Conservation (phyloP, 306 rosid genomes). For the Boehmeria nivea region DNA sequence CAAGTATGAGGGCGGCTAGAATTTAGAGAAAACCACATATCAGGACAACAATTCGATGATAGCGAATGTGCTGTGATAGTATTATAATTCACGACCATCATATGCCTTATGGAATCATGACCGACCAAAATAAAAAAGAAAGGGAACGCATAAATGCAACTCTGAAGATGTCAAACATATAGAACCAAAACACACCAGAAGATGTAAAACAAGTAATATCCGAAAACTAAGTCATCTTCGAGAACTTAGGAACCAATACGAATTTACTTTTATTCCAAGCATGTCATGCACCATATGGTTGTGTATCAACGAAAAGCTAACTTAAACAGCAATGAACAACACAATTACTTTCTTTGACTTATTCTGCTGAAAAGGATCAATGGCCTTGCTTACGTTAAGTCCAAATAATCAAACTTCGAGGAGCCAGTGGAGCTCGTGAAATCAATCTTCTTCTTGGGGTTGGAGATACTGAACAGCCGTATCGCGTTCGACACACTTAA, state of each 20-base stretch:
- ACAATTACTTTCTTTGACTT: neutral
- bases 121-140: neutral
- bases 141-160: too few relatives aligned
- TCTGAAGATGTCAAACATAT: neutral
- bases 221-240: too few relatives aligned
- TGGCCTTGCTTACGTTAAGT: constrained; percentile 64
- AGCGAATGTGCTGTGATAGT: too few relatives aligned
- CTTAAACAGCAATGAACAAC: too few relatives aligned
- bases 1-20: constrained; percentile 83
- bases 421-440: constrained; percentile 20
- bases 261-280: too few relatives aligned
- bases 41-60: neutral
- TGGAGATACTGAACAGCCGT: constrained; percentile 44
- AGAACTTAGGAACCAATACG: too few relatives aligned
- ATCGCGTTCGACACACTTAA: constrained; percentile 25
- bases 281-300: too few relatives aligned
- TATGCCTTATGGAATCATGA: too few relatives aligned
- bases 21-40: constrained; percentile 5
- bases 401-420: constrained; percentile 49
- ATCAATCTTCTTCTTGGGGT: neutral
- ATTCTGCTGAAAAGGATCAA: neutral
- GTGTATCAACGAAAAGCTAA: too few relatives aligned
- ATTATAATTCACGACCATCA: too few relatives aligned
- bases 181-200: too few relatives aligned
- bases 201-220: too few relatives aligned